Evolutionary conservation across 495 filamentous ascomycete genomes (phyloP).

Genomic region (Aspergillus carlsbadensis): DNA sequence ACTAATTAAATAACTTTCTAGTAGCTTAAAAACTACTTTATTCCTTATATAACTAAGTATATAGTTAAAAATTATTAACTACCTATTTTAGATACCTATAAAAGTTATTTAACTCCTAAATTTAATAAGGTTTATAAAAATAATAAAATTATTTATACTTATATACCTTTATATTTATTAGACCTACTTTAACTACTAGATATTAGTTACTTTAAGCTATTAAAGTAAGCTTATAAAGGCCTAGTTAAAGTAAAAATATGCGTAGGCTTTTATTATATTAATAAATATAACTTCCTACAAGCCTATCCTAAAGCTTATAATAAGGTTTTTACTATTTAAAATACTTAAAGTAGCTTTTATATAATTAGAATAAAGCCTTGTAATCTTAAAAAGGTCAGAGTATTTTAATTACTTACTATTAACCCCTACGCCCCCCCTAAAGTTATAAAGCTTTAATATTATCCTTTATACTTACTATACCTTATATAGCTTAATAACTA

Average conservation of each 20-base stretch:
- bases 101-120: conserved; percentile 23
- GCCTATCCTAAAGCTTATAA: conserved; percentile 11
- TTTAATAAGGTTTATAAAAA: conserved; percentile 21
- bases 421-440: neutral
- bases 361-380: neutral
- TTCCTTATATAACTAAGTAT: neutral
- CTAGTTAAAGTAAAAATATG: conserved; percentile 8
- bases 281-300: conserved; percentile 17
- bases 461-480: neutral
- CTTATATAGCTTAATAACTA: neutral
- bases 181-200: conserved; percentile 12
- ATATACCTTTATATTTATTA: conserved; percentile 29
- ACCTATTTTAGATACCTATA: conserved; percentile 20
- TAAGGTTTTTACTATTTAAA: conserved; percentile 8
- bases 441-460: neutral
- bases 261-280: conserved; percentile 17
- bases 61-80: neutral
- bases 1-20: conserved; percentile 22
- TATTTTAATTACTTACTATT: neutral
- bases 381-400: neutral
- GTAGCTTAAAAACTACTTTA: conserved; percentile 20
- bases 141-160: conserved; percentile 26
- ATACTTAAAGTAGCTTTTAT: conserved; percentile 15
- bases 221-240: conserved; percentile 11
- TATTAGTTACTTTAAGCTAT: conserved; percentile 8